These are phyloP conservation scores for Pseudogymnoascus sp. DNA, from an alignment of 2,329 filamentous ascomycete species.

Conservation along the genomic window DNA sequence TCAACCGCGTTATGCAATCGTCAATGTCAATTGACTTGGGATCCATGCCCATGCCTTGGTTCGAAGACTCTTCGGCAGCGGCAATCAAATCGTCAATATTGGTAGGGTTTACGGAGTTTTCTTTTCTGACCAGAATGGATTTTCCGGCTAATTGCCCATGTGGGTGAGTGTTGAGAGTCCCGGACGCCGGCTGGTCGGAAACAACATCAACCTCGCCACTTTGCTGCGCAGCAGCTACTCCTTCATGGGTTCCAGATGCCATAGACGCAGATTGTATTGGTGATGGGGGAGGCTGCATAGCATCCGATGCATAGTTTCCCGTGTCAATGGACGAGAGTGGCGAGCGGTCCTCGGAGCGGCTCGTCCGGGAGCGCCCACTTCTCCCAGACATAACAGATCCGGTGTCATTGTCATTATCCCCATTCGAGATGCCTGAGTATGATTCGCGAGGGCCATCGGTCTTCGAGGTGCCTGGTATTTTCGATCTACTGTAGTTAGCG, in stretches of 20 bases:
- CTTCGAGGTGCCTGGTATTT: conserved; percentile 64
- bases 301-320: conserved; percentile 39
- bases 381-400: conserved; percentile 66
- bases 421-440: conserved; percentile 49
- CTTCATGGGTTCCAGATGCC: conserved; percentile 63
- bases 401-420: conserved; percentile 54
- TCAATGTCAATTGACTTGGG: conserved; percentile 91
- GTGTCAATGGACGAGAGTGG: conserved; percentile 27
- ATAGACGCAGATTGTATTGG: conserved; percentile 72
- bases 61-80: conserved; percentile 34
- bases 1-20: conserved; percentile 88
- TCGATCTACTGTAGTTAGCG: conserved; percentile 46
- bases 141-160: conserved; percentile 66
- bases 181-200: conserved; percentile 78
- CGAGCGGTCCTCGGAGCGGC: conserved; percentile 38
- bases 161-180: conserved; percentile 48
- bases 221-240: conserved; percentile 67
- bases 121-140: conserved; percentile 78
- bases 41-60: conserved; percentile 70
- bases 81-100: conserved; percentile 29
- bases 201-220: conserved; percentile 90
- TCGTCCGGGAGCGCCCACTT: conserved; percentile 45
- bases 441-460: conserved; percentile 81
- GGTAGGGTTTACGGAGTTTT: conserved; percentile 49
- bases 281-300: conserved; percentile 66